These are phyloP conservation scores for Zalaria obscura DNA, from an alignment of 2,329 filamentous ascomycete species.

Conservation along the genomic window DNA sequence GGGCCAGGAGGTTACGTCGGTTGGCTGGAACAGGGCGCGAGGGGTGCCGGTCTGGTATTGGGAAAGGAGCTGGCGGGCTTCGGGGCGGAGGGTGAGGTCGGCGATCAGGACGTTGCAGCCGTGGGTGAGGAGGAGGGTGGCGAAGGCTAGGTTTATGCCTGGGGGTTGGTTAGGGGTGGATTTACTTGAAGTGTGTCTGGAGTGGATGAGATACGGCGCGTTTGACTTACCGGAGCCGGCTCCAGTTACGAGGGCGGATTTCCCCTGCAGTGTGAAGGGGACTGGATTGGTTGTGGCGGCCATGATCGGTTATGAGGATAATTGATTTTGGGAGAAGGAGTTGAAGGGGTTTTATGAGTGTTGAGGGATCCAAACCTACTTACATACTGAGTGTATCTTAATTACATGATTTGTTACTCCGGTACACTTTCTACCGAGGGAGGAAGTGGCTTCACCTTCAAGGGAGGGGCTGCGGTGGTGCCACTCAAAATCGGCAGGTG, in stretches of 20 bases:
- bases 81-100: constrained; percentile 31
- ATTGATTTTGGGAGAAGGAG: not conserved
- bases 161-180: constrained; percentile 1
- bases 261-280: constrained; percentile 26
- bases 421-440: too few relatives aligned
- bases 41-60: constrained; percentile 12
- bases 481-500: too few relatives aligned
- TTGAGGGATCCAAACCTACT: too few relatives aligned
- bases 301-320: not conserved
- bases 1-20: constrained; percentile 35
- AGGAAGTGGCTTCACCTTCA: too few relatives aligned
- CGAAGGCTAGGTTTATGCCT: constrained; percentile 35
- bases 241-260: constrained; percentile 34
- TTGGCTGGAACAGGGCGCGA: constrained; percentile 26
- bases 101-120: constrained; percentile 35
- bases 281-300: not conserved
- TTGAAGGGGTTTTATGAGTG: too few relatives aligned
- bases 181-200: not conserved
- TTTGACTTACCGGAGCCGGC: constrained; percentile 24
- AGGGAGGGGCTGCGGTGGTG: too few relatives aligned
- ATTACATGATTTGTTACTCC: too few relatives aligned
- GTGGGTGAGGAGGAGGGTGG: constrained; percentile 26
- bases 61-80: constrained; percentile 27
- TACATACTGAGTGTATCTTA: too few relatives aligned
- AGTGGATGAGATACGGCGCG: not conserved